Evolutionary conservation across 2,329 filamentous ascomycete genomes (phyloP).

Genomic region (Botrytis paeoniae): DNA sequence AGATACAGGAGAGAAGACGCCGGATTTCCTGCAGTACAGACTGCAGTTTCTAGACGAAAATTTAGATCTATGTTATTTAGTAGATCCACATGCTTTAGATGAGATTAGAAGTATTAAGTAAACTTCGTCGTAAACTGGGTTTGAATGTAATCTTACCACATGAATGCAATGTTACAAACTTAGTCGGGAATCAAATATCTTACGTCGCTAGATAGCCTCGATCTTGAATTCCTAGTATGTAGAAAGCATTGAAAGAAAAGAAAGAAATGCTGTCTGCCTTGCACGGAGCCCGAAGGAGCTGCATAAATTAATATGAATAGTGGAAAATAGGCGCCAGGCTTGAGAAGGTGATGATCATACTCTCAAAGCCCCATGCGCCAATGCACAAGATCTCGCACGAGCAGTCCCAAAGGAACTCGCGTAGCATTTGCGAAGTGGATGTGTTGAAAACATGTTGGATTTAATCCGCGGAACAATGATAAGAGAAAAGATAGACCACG

Average conservation of each 20-base stretch:
- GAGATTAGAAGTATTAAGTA: neutral
- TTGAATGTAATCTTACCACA: neutral
- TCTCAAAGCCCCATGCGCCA: neutral
- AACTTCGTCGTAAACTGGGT: neutral
- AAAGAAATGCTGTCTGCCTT: neutral
- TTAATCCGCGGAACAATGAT: neutral
- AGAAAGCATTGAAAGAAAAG: neutral
- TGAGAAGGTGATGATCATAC: neutral
- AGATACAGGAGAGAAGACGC: neutral
- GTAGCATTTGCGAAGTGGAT: neutral
- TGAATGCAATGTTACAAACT: neutral
- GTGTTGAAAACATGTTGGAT: neutral
- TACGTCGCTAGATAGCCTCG: neutral
- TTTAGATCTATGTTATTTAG: neutral
- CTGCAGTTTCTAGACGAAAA: neutral
- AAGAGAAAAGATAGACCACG: neutral
- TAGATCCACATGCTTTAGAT: neutral
- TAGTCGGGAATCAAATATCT: neutral
- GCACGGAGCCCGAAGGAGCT: neutral
- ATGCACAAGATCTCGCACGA: neutral
- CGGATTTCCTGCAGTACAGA: neutral
- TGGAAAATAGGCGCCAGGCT: neutral
- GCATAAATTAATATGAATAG: neutral
- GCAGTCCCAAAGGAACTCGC: neutral
- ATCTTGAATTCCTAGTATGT: neutral